Evolutionary conservation across 2,329 filamentous ascomycete genomes (phyloP).

Genomic region (Purpureocillium lavendulum): DNA sequence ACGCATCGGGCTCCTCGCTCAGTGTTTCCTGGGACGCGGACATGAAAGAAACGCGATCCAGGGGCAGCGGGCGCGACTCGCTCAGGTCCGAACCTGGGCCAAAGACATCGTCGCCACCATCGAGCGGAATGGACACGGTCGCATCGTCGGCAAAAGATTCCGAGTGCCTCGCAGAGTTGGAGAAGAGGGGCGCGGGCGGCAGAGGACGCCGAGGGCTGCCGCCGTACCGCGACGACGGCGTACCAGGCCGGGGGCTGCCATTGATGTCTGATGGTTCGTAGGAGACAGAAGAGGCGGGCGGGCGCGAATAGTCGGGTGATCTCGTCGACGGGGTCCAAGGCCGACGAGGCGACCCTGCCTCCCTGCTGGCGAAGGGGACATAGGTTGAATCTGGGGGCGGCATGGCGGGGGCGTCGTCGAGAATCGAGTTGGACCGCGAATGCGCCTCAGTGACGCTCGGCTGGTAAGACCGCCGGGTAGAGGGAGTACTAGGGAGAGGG

Average conservation of each 20-base stretch:
- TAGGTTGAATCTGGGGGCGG: slow-evolving; percentile 58
- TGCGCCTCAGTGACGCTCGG: slow-evolving; percentile 41
- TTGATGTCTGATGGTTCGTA: slow-evolving; percentile 88
- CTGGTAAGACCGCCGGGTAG: slow-evolving; percentile 39
- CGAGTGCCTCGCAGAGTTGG: slow-evolving; percentile 41
- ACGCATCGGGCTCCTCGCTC: slow-evolving; percentile 33
- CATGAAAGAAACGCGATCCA: slow-evolving; percentile 47
- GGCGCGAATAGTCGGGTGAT: slow-evolving; percentile 56
- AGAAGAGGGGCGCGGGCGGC: slow-evolving; percentile 81
- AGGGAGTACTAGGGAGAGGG: slow-evolving; percentile 29
- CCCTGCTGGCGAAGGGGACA: slow-evolving; percentile 42
- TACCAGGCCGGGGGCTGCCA: slow-evolving; percentile 82
- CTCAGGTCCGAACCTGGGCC: slow-evolving; percentile 49
- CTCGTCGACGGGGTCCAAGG: slow-evolving; percentile 49
- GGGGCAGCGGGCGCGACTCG: slow-evolving; percentile 41
- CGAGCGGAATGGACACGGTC: slow-evolving; percentile 64
- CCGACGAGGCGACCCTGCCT: slow-evolving; percentile 40
- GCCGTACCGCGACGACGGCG: slow-evolving; percentile 80
- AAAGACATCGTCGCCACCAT: slow-evolving; percentile 65
- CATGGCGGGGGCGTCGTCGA: slow-evolving; percentile 50
- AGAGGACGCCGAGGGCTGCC: slow-evolving; percentile 80
- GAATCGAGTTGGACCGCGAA: slow-evolving; percentile 38
- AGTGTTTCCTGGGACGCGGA: slow-evolving; percentile 46
- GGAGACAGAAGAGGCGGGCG: slow-evolving; percentile 59
- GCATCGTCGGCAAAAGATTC: slow-evolving; percentile 55